A percentile compares a stretch with the other conserved stretches of the same genome.
phyloP scores from a whole-genome alignment of 176 grass and related monocot species.

The Canna indica region DNA sequence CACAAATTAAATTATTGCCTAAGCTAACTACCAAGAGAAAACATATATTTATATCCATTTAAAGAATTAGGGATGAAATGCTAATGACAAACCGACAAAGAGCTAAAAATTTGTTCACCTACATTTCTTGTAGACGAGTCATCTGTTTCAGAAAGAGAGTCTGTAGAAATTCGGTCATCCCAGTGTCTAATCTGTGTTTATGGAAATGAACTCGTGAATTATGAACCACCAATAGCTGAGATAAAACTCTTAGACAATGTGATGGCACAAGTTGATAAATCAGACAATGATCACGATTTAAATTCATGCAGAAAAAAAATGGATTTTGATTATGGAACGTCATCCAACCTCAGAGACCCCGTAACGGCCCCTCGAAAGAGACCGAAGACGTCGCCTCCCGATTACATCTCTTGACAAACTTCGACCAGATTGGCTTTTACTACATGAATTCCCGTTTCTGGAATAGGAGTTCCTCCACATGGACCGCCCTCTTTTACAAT shows the following conservation, averaged over 20 bases:
- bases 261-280: background rate
- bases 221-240: background rate
- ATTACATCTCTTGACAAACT: conserved; percentile 4
- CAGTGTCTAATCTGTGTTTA: background rate
- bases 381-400: background rate
- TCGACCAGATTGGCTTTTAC: background rate
- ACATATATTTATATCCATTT: background rate
- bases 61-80: conserved; percentile 1
- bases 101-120: background rate
- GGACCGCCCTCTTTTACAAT: conserved; percentile 7
- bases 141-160: conserved; percentile 10
- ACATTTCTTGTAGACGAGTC: conserved; percentile 7
- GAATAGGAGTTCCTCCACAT: background rate
- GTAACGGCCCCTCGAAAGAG: background rate
- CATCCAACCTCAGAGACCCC: conserved; percentile 9
- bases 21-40: conserved; percentile 1
- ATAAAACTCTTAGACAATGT: background rate
- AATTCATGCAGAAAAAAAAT: background rate
- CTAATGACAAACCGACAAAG: conserved; percentile 1
- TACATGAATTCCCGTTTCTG: background rate
- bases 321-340: background rate
- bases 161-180: conserved; percentile 11
- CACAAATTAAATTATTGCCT: conserved; percentile 1
- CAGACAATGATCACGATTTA: background rate
- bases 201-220: too few species aligned